Percentiles rank a stretch among this genome's conserved stretches.
Conservation (phyloP, 345 rosid species). For the Mangifera indica region DNA sequence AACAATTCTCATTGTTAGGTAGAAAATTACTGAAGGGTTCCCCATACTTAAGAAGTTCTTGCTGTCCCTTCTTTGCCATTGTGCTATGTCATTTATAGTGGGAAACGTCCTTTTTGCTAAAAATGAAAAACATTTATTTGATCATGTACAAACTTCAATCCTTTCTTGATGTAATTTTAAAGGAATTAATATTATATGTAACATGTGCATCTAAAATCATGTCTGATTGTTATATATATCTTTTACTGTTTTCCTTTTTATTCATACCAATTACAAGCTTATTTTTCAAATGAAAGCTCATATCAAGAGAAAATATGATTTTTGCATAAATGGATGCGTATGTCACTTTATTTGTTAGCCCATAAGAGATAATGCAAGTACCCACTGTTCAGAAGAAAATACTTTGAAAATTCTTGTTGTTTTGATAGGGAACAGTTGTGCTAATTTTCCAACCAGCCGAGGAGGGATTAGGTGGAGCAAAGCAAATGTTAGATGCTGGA, state of each 20-base stretch:
- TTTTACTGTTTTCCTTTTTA: no score
- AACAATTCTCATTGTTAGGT: neutral
- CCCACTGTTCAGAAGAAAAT: neutral
- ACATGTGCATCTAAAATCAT: no score
- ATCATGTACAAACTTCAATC: neutral
- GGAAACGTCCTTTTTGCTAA: neutral
- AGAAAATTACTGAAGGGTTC: neutral
- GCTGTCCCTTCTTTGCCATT: neutral
- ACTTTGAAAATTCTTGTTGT: neutral
- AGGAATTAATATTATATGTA: no score
- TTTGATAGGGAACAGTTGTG: constrained; percentile 70
- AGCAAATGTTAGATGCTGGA: constrained; percentile 65
- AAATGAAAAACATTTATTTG: neutral
- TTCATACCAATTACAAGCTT: no score
- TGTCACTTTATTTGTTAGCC: neutral
- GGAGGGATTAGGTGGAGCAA: constrained; percentile 93
- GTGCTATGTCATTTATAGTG: neutral
- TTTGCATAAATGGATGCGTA: neutral
- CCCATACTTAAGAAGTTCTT: neutral
- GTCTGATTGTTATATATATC: no score
- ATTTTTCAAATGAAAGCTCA: no score
- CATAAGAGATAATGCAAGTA: neutral
- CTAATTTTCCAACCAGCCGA: constrained; percentile 93
- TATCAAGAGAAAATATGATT: no score
- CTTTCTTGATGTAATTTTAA: no score